These are phyloP conservation scores for Colletotrichum eleusines DNA, from an alignment of 2,329 filamentous ascomycete genomes.

Conservation along the genomic window DNA sequence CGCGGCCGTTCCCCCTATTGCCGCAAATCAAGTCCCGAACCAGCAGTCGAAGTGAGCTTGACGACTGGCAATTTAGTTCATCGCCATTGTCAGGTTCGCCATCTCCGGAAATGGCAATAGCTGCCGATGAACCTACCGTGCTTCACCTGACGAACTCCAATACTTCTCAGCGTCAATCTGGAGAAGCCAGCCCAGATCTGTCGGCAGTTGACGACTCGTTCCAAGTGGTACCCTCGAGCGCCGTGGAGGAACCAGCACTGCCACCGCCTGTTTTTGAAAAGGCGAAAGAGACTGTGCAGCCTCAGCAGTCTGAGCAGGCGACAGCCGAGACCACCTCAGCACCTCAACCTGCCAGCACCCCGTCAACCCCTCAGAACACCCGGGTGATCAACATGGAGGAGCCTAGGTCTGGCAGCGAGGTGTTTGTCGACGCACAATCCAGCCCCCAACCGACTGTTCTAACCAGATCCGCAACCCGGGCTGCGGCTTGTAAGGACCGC, in stretches of 20 bases:
- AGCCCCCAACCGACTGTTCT: slow-evolving; percentile 53
- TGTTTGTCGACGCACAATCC: slow-evolving; percentile 63
- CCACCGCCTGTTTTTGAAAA: slow-evolving; percentile 28
- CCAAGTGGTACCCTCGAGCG: slow-evolving; percentile 48
- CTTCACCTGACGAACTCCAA: slow-evolving; percentile 36
- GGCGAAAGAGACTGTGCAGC: background rate
- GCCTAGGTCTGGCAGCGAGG: slow-evolving; percentile 59
- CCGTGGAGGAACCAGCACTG: slow-evolving; percentile 33
- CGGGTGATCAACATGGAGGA: slow-evolving; percentile 48
- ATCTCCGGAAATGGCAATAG: slow-evolving; percentile 41
- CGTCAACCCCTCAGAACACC: slow-evolving; percentile 37
- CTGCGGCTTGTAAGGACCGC: slow-evolving; percentile 30
- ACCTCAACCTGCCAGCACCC: slow-evolving; percentile 1
- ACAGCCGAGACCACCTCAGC: background rate
- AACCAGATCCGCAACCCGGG: slow-evolving; percentile 47
- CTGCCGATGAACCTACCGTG: slow-evolving; percentile 39
- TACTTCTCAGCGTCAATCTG: slow-evolving; percentile 35
- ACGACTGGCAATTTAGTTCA: slow-evolving; percentile 67
- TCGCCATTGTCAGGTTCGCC: slow-evolving; percentile 68
- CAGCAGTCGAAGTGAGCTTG: slow-evolving; percentile 54
- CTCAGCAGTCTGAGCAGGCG: background rate
- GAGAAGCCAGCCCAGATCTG: slow-evolving; percentile 27
- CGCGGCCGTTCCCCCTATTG: slow-evolving; percentile 64
- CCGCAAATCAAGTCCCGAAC: slow-evolving; percentile 66
- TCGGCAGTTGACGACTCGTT: slow-evolving; percentile 38